Evolutionary conservation across 2,329 filamentous ascomycete genomes (phyloP).

Genomic region (Trichoderma sp.): DNA sequence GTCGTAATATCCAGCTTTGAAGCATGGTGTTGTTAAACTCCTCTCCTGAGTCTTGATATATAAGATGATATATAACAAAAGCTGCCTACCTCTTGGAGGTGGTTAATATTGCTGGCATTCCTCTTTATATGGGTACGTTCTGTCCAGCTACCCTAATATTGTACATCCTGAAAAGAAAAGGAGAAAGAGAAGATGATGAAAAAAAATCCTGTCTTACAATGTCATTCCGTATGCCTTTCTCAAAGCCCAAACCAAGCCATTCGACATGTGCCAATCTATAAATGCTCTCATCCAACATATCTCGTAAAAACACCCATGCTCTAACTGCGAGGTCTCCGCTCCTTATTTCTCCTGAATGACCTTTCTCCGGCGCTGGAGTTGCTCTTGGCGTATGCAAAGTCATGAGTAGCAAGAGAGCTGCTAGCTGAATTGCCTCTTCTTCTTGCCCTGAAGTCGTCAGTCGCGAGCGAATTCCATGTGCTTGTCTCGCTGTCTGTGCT

Average conservation of each 20-base stretch:
- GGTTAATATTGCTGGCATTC: not conserved
- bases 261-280: not conserved
- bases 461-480: not conserved
- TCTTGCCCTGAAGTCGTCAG: not conserved
- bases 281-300: not conserved
- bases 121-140: not conserved
- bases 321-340: not conserved
- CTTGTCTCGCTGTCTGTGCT: slow-evolving; percentile 15
- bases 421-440: not conserved
- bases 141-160: not conserved
- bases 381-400: not conserved
- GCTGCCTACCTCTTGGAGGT: not conserved
- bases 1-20: not conserved
- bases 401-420: not conserved
- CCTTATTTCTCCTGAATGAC: not conserved
- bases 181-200: not conserved
- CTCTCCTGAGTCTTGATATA: not conserved
- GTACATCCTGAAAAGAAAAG: not conserved
- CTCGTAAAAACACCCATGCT: not conserved
- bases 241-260: not conserved
- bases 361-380: not conserved
- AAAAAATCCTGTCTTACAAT: not conserved
- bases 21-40: not conserved
- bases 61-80: not conserved
- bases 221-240: not conserved